Evolutionary conservation across 257 asterid species (phyloP).

Genomic region (Solanum tarapatanum): DNA sequence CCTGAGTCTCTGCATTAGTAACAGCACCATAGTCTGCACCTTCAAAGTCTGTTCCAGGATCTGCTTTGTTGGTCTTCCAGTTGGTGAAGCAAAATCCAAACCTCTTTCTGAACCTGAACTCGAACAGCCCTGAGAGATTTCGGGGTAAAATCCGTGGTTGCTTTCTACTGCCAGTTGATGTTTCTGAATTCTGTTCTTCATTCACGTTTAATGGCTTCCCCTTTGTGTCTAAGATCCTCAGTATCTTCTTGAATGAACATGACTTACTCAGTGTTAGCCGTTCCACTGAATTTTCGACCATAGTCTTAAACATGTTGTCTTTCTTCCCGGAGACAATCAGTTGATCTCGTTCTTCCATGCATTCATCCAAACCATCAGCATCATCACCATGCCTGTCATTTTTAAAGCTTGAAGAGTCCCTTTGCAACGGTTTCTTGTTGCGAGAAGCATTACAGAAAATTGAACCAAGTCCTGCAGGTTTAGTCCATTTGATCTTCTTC

Average conservation of each 20-base stretch:
- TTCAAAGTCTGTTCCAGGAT: neutral
- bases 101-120: conserved; percentile 5
- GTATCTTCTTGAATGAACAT: neutral
- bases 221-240: neutral
- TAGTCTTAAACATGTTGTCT: neutral
- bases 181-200: neutral
- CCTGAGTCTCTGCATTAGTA: neutral
- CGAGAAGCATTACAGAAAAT: conserved; percentile 19
- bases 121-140: conserved; percentile 9
- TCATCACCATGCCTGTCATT: neutral
- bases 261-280: neutral
- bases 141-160: neutral
- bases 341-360: neutral
- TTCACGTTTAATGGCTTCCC: neutral
- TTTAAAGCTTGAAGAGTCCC: neutral
- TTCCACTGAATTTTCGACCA: neutral
- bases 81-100: conserved; percentile 7
- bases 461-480: neutral
- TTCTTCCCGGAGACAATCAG: neutral
- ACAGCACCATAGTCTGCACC: neutral
- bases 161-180: neutral
- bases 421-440: neutral
- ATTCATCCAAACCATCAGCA: neutral
- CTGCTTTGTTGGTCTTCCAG: conserved; percentile 5
- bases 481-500: neutral